phyloP scores from a whole-genome alignment of 2,329 filamentous ascomycete genomes.

The Colletotrichum lupini region DNA sequence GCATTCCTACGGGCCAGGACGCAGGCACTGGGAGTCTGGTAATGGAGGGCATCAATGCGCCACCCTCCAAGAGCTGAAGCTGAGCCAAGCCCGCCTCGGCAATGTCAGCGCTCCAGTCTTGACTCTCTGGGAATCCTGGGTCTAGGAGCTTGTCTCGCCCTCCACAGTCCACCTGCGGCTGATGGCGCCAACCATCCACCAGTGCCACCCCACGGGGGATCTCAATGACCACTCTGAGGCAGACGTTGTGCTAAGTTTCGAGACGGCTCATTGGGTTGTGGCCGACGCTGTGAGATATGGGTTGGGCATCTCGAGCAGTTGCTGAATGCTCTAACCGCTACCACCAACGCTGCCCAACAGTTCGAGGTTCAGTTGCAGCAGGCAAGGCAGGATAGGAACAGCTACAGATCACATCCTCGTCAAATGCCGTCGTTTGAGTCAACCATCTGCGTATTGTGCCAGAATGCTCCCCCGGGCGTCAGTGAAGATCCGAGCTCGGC shows the following conservation, averaged over 20 bases:
- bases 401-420: background rate
- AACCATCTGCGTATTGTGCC: background rate
- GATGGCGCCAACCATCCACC: background rate
- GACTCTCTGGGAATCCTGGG: background rate
- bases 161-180: background rate
- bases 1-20: too few relatives aligned
- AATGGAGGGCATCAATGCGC: constrained; percentile 4
- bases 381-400: too few relatives aligned
- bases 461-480: background rate
- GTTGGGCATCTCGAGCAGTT: background rate
- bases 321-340: background rate
- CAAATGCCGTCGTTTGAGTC: background rate
- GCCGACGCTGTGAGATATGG: background rate
- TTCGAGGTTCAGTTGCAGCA: background rate
- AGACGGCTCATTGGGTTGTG: background rate
- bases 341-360: background rate
- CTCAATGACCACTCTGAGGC: background rate
- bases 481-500: constrained; percentile 14
- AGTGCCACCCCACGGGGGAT: background rate
- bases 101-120: background rate
- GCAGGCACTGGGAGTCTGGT: too few relatives aligned
- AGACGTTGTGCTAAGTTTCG: background rate
- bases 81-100: background rate
- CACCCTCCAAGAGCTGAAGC: constrained; percentile 5
- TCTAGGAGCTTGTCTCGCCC: background rate